Evolutionary conservation across 75 land plant species (phyloP), one percentile per base, ranked within the genome.

Genomic region (Pinus taeda): DNA sequence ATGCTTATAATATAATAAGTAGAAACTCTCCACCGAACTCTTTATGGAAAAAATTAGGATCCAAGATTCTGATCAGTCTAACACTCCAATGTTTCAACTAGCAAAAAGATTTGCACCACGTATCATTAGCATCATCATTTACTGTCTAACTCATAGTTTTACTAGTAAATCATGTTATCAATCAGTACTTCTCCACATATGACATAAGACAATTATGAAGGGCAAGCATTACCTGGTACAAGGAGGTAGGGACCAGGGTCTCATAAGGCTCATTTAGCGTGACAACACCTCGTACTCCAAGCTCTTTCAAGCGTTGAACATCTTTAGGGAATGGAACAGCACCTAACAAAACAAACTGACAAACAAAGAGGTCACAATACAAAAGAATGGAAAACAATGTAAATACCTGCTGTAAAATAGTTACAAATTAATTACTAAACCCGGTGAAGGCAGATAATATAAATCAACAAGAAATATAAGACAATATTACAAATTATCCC

Each of bases 201-300:
- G 15, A 64, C 30, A 64, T 64, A 33, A 30, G 67, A 15, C 42
- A 63, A 62, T 33, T 45, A 42, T 24, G 49, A 62, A 62, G 58
- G 45, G 14, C 15, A 9, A 2, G 26, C 20, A 22, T 61, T 24
- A 93, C 98, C 83, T 80, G 75, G 78, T 95, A 95, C 73, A 95
- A 60, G 21, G 96, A 89, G 33, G 97, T 75, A 37, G 93, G 91
- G 29, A 95, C 98, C 79, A 95, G 59, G 4, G 98, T 95, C 76
- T 95, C 98, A 87, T 91, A 95, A 64, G 97, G 81, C 74, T 95
- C 98, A 79, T 95, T 95, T 74, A 95, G 71, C 15, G 98, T 95
- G 42, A 95, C 82, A 2, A 96, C 98, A 33, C 93, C 98, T 57
- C 81, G 75, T 63, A 93, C 98, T 45, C 98, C 98, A 75, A 88